Evolutionary conservation across 176 grass and related monocot genomes (phyloP).

Genomic region (Areca catechu): DNA sequence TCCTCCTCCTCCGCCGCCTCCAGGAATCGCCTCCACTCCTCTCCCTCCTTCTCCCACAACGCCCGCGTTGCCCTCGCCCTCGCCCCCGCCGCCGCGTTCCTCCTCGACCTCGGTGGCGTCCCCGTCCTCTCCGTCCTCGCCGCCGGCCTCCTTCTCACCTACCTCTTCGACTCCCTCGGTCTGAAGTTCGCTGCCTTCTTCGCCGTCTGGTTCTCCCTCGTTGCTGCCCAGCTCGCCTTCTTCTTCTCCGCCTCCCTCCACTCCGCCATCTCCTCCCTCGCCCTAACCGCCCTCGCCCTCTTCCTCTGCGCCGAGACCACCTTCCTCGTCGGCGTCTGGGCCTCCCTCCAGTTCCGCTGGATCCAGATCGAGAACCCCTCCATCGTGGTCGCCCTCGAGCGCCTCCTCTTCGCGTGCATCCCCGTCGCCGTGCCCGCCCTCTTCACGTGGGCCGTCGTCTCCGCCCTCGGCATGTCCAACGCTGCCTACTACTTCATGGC

Average conservation of each 20-base stretch:
- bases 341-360: slow-evolving; percentile 94
- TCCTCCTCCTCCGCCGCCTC: slow-evolving; percentile 8
- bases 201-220: slow-evolving; percentile 62
- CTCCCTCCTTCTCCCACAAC: slow-evolving; percentile 58
- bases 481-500: slow-evolving; percentile 74
- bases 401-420: slow-evolving; percentile 79
- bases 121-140: slow-evolving; percentile 69
- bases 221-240: slow-evolving; percentile 67
- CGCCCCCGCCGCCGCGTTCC: slow-evolving; percentile 63
- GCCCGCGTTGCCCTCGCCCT: slow-evolving; percentile 54
- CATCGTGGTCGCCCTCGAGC: slow-evolving; percentile 61
- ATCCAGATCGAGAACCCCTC: slow-evolving; percentile 97
- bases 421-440: slow-evolving; percentile 48
- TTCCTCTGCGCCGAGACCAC: slow-evolving; percentile 83
- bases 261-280: slow-evolving; percentile 33
- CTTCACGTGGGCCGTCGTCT: slow-evolving; percentile 83
- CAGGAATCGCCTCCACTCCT: slow-evolving; percentile 23
- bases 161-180: slow-evolving; percentile 69
- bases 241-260: slow-evolving; percentile 81
- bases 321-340: slow-evolving; percentile 92
- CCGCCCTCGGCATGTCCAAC: slow-evolving; percentile 70
- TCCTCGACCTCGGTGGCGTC: slow-evolving; percentile 76
- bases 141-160: slow-evolving; percentile 56
- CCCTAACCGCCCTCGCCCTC: slow-evolving; percentile 62
- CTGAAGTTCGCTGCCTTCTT: slow-evolving; percentile 65